Conservation (phyloP, 2,329 filamentous ascomycete species). For the Colletotrichum lini region DNA sequence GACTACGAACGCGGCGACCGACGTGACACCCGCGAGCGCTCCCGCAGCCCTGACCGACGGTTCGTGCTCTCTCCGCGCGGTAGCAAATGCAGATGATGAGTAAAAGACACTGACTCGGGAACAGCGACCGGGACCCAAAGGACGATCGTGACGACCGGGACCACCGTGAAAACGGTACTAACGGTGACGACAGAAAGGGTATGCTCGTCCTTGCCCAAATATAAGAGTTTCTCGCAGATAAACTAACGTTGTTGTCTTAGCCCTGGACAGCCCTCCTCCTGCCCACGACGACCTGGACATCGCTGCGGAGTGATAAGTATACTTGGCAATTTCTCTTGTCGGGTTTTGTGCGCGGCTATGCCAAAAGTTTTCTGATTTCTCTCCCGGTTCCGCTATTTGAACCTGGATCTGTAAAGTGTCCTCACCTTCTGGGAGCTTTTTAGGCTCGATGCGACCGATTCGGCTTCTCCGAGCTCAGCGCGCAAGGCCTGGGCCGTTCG, state of each 20-base stretch:
- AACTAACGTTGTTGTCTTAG: constrained; percentile 50
- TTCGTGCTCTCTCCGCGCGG: constrained; percentile 49
- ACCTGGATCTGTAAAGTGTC: constrained; percentile 41
- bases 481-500: constrained; percentile 27
- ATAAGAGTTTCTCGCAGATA: neutral
- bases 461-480: constrained; percentile 26
- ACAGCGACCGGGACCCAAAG: constrained; percentile 68
- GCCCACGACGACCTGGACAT: constrained; percentile 96
- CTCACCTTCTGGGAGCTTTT: constrained; percentile 41
- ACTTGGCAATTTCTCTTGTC: constrained; percentile 39
- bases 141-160: constrained; percentile 81
- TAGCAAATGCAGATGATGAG: neutral
- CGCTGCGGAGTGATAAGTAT: constrained; percentile 79
- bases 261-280: constrained; percentile 83
- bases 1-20: constrained; percentile 84
- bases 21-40: constrained; percentile 82
- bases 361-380: constrained; percentile 37
- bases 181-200: constrained; percentile 95
- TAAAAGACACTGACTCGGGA: constrained; percentile 50
- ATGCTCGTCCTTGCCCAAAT: constrained; percentile 46
- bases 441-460: constrained; percentile 43
- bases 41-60: constrained; percentile 78
- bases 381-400: constrained; percentile 32
- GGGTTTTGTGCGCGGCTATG: constrained; percentile 39
- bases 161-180: constrained; percentile 82